A percentile compares a stretch with the other conserved stretches of the same genome.
phyloP scores from a whole-genome alignment of 2,329 filamentous ascomycete genomes.

The Alternaria brassicae region DNA sequence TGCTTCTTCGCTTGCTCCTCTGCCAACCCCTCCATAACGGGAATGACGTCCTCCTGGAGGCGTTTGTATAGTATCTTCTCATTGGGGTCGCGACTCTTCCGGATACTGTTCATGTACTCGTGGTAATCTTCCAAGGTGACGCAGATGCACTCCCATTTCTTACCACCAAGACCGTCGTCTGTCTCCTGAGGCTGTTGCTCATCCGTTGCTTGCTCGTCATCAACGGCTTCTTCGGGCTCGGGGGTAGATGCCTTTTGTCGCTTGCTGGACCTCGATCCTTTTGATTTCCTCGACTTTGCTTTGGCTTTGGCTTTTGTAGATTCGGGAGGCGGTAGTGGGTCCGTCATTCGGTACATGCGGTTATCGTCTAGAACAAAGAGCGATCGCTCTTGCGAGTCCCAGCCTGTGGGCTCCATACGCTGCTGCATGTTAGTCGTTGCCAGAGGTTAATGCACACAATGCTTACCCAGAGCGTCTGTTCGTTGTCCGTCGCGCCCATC shows the following conservation, averaged over 20 bases:
- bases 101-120: conserved; percentile 72
- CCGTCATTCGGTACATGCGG: conserved; percentile 86
- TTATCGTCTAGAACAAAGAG: conserved; percentile 96
- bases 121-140: conserved; percentile 80
- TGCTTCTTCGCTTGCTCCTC: conserved; percentile 73
- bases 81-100: conserved; percentile 80
- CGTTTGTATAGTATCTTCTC: conserved; percentile 79
- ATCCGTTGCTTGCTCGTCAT: conserved; percentile 35
- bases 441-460: not conserved
- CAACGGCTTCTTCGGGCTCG: conserved; percentile 51
- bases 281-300: conserved; percentile 64
- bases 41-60: conserved; percentile 79
- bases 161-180: conserved; percentile 74
- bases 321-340: conserved; percentile 68
- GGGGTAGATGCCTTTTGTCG: conserved; percentile 67
- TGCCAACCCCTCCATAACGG: conserved; percentile 79
- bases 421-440: conserved; percentile 36
- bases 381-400: conserved; percentile 83
- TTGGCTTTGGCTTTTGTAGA: conserved; percentile 61
- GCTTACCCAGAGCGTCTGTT: conserved; percentile 84
- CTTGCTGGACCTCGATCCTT: conserved; percentile 71
- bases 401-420: conserved; percentile 82
- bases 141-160: conserved; percentile 91
- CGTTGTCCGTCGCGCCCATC: conserved; percentile 81
- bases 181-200: conserved; percentile 46